A percentile compares a stretch with the other conserved stretches of the same genome.
Evolutionary conservation across 1,284 basidiomycete species (phyloP).

Genomic region (Tilletia walkeri): DNA sequence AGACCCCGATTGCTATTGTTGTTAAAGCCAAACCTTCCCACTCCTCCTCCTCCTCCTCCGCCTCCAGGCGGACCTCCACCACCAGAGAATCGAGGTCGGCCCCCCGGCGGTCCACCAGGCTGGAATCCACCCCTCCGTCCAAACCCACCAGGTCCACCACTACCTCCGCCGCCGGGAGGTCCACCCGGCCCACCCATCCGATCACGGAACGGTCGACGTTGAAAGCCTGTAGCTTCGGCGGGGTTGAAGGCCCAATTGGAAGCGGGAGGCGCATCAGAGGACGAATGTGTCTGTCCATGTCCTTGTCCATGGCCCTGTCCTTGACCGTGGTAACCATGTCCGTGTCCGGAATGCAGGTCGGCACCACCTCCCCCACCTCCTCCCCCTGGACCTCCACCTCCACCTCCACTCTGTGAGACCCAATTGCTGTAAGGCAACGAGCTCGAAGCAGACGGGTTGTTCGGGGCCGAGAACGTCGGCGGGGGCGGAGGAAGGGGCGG

Average conservation of each 20-base stretch:
- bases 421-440: not conserved
- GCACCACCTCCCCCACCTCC: not conserved
- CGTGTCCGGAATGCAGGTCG: not conserved
- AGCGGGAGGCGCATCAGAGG: not conserved
- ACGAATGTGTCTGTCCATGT: not conserved
- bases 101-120: not conserved
- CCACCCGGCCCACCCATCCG: not conserved
- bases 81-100: not conserved
- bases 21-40: not conserved
- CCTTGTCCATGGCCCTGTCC: not conserved
- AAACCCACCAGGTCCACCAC: not conserved
- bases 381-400: not conserved
- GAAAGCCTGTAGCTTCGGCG: not conserved
- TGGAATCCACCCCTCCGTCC: not conserved
- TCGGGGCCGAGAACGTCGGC: not conserved
- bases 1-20: not conserved
- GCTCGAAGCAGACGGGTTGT: not conserved
- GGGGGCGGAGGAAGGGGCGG: not conserved
- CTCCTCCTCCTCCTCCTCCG: not conserved
- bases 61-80: not conserved
- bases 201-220: not conserved
- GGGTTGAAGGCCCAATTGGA: constrained; percentile 12
- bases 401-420: not conserved
- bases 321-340: too few relatives aligned
- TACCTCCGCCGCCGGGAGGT: not conserved